Base-by-base conservation (phyloP, 345 rosid genomes). In the Eucalyptus decipiens region DNA sequence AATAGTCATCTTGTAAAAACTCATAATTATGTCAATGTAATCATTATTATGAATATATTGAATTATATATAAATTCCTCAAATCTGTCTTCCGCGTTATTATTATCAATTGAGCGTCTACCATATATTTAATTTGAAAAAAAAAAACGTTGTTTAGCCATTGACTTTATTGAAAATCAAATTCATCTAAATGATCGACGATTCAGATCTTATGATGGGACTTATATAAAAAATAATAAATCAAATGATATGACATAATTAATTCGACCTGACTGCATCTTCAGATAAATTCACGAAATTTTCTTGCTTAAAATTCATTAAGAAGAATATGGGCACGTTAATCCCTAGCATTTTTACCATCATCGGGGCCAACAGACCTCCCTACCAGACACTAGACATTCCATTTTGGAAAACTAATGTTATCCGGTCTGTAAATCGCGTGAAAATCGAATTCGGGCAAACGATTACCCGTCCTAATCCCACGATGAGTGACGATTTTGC, bases 101-200 rank as follows among this genome's bases (percentile, higher is more conserved):
- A 52, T 52, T 21, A 0, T 52, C 58, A 21, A 52, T 0, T 52
- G 26, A 21, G 26, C 0, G 0, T 52, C 0, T 8, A 8, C 2
- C 0, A 21, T 52, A 52, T 21, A 52, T 52, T 52, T 52, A 21
- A 52, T 52, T 52, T 52, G 5, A 21, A 52, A 21, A 52, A 52
- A 50, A 49, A 52, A 52, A 52, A 19, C 2, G 26, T 52, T 9
- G 0, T 52, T 52, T 52, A 52, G 58, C 11, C 26, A 4, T 52
- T 52, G 26, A 21, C 58, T 21, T 21, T 52, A 1, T 21, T n/a
- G 2, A 52, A 49, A 52, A 19, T 52, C 24, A 19, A 52, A 52
- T 21, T 52, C 58, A 52, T 52, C 26, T 52, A 21, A 26, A 52
- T 7, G 26, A 21, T 52, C 21, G 58, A 52, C 11, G 4, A 52